Conservation (phyloP, 768 basidiomycete genomes). For the Rhodotorula taiwanensis region DNA sequence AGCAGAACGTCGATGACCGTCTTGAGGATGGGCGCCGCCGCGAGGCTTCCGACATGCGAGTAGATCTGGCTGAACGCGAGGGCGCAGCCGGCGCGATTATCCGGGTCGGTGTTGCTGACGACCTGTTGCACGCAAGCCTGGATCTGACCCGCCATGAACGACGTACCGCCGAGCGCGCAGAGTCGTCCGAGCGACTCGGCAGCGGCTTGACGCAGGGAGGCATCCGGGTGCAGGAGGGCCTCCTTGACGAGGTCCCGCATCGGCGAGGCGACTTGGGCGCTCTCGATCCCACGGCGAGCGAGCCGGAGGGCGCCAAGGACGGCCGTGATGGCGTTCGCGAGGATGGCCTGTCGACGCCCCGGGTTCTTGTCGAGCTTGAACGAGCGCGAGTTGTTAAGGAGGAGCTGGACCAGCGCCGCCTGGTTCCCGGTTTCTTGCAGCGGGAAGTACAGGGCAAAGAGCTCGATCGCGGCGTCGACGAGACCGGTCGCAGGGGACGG, state of each 20-base stretch:
- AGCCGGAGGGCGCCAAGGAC: slow-evolving; percentile 61
- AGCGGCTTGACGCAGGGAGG: slow-evolving; percentile 64
- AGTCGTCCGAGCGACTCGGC: slow-evolving; percentile 86
- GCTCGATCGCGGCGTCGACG: slow-evolving; percentile 78
- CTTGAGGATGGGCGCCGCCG: slow-evolving; percentile 86
- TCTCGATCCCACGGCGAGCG: slow-evolving; percentile 16
- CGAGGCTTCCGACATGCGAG: slow-evolving; percentile 83
- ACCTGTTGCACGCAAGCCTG: slow-evolving; percentile 89
- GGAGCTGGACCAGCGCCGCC: slow-evolving; percentile 45
- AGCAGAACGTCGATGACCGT: slow-evolving; percentile 91
- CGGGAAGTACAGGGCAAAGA: slow-evolving; percentile 73
- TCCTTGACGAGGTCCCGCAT: slow-evolving; percentile 51
- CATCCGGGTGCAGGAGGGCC: slow-evolving; percentile 70
- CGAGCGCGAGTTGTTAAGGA: slow-evolving; percentile 63
- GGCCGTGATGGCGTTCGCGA: slow-evolving; percentile 70
- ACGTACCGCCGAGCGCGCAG: slow-evolving; percentile 71
- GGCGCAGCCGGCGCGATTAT: slow-evolving; percentile 86
- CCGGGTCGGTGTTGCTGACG: slow-evolving; percentile 86
- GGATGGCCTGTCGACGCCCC: slow-evolving; percentile 75
- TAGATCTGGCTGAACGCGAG: slow-evolving; percentile 88
- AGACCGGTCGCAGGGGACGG: slow-evolving; percentile 73
- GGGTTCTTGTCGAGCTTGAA: slow-evolving; percentile 77
- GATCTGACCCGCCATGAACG: slow-evolving; percentile 75
- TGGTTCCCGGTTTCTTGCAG: slow-evolving; percentile 59
- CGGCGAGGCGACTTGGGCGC: slow-evolving; percentile 40